Evolutionary conservation across 2,329 filamentous ascomycete species (phyloP), one percentile per base, ranked within the genome.

Genomic region (Erysiphe pulchra): DNA sequence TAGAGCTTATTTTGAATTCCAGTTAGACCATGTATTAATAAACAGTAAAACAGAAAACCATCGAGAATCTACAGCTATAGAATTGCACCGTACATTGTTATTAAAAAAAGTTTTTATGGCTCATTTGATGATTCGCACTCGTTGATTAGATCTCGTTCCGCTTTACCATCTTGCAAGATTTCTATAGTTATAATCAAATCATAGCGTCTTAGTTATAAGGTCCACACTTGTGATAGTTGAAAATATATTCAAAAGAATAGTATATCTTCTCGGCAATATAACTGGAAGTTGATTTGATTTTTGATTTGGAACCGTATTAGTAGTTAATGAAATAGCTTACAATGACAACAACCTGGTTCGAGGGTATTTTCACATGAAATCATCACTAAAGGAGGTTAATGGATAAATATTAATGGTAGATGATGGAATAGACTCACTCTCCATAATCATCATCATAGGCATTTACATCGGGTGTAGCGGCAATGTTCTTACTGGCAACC

Each of bases 401-500:
- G 47, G 12, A 32, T 10, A 34, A 14, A 24, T n/a, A 8, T 8
- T 31, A 11, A 24, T 10, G 12, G 2, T 9, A 3, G 7, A 12
- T 34, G 12, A 45, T 4, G 18, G n/a, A 36, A 17, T 34, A 31
- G 44, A 77, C 84, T 69, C 68, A 83, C 73, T 92, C 87, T 64
- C 82, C 87, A 58, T 83, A 83, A 49, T 83, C 80, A 46, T 85
- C 80, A 30, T 83, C 81, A 57, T 95, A 93, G 42, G 74, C 67
- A 47, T 70, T 73, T n/a, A 73, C 75, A 61, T 95, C 87, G 14
- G 75, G 69, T 44, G 64, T 63, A 51, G 69, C 69, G 54, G 68
- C 62, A 55, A 60, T 55, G 61, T 63, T 69, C 60, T 64, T 69
- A 64, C 58, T 65, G 48, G 80, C 75, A 46, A 81, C 80, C 44